A percentile compares a stretch with the other conserved stretches of the same genome.
phyloP scores from a whole-genome alignment of 2,329 filamentous ascomycete genomes.

The Hypoxylon sp. region DNA sequence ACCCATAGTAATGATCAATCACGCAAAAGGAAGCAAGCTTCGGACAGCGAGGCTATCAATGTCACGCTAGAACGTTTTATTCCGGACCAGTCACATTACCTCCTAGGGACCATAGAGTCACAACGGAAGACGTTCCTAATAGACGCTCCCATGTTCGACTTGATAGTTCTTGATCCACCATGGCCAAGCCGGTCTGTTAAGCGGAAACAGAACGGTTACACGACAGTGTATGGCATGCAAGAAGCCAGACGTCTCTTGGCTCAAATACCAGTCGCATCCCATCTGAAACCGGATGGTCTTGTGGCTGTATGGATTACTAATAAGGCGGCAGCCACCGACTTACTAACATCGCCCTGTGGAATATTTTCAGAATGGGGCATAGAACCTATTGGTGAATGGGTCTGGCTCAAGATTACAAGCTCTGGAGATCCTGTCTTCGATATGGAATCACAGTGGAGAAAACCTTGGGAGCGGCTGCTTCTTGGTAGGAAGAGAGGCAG shows the following conservation, averaged over 20 bases:
- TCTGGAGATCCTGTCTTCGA: constrained; percentile 75
- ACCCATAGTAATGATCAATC: constrained; percentile 19
- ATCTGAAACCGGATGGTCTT: constrained; percentile 68
- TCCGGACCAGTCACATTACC: constrained; percentile 61
- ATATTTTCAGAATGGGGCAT: constrained; percentile 78
- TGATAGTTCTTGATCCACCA: constrained; percentile 82
- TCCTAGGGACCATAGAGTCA: constrained; percentile 65
- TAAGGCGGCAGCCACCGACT: constrained; percentile 70
- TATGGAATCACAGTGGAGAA: constrained; percentile 75
- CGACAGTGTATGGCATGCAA: constrained; percentile 61
- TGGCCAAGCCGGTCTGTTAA: constrained; percentile 85
- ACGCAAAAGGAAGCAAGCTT: constrained; percentile 39
- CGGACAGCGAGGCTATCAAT: constrained; percentile 20
- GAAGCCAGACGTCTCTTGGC: constrained; percentile 67
- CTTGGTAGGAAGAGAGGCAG: constrained; percentile 66
- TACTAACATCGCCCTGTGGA: constrained; percentile 68
- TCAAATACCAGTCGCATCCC: constrained; percentile 68
- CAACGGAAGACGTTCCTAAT: constrained; percentile 59
- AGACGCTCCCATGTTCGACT: constrained; percentile 69
- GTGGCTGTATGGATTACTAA: constrained; percentile 86
- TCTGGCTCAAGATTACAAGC: constrained; percentile 81
- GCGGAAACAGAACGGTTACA: constrained; percentile 68
- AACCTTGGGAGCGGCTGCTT: constrained; percentile 82
- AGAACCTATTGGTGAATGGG: constrained; percentile 77
- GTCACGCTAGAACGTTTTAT: constrained; percentile 50